Evolutionary conservation across 352 stramenopile genomes (phyloP), one percentile per base, ranked within the genome.

Genomic region (Globisporangium radiosum): DNA sequence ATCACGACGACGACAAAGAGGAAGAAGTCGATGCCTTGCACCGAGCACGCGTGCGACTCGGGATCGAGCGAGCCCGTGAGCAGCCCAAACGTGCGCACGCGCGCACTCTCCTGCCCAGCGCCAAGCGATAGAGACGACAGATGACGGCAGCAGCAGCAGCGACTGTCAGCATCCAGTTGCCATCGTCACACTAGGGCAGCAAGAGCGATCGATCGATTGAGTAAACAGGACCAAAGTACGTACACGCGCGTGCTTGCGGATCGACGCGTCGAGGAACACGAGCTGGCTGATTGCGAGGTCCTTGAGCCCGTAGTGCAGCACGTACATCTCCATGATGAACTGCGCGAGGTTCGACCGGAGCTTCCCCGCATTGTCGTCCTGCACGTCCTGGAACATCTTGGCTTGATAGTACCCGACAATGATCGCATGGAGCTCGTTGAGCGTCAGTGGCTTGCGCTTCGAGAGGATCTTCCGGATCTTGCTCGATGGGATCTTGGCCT

Each of bases 261-360:
- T 86, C 6, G 78, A 77, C 13, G 78, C 79, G 42, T 92, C 82
- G 40, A 92, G 72, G 63, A 88, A 90, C 49, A 92, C 76, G 40
- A 92, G 68, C 51, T 92, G 79, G 44, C 82, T 89, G 65, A 90
- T 85, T 14, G 82, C 82, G 25, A 92, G 71, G 50, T 89, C 82
- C 53, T 89, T 89, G 39, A 92, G 72, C 0, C 79, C 82, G 56
- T 92, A 89, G 62, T 92, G 81, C 9, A 92, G 69, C 37, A 87
- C 80, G 55, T 89, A 92, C 73, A 92, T 85, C 59, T 92, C 82
- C 71, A 88, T 85, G 45, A 92, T 90, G 55, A 88, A 89, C 60
- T 89, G 76, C n/a, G 78, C 78, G 11, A 92, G 42, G 25, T 86
- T 85, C 9, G 66, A 59, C 10, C 82, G 76, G 3, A 62, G 52